Conservation (phyloP, 192 early-diverging fungal species). For the Jimgerdemannia lactiflua region DNA sequence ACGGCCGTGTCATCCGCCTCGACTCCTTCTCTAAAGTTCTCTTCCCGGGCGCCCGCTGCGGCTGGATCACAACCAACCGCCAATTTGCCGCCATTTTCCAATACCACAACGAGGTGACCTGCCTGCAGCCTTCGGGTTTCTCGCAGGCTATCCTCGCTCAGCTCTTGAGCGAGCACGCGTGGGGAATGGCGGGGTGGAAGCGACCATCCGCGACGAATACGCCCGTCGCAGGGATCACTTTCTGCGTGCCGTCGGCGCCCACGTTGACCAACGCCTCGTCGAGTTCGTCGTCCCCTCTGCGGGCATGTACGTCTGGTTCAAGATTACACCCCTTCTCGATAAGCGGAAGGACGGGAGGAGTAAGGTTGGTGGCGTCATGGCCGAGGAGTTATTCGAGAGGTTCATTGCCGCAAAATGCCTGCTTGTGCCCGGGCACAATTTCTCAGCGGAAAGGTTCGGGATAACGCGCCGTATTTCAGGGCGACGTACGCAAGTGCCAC, state of each 20-base stretch:
- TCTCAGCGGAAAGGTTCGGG: slow-evolving; percentile 43
- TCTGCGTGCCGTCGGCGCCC: slow-evolving; percentile 46
- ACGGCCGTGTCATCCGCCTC: slow-evolving; percentile 82
- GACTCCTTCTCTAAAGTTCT: slow-evolving; percentile 89
- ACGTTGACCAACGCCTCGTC: slow-evolving; percentile 47
- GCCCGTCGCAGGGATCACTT: slow-evolving; percentile 61
- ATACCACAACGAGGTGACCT: slow-evolving; percentile 74
- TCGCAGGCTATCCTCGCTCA: slow-evolving; percentile 68
- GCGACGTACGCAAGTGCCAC: slow-evolving; percentile 61
- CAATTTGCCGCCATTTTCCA: slow-evolving; percentile 70
- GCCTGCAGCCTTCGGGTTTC: slow-evolving; percentile 75
- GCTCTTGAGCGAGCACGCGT: slow-evolving; percentile 59
- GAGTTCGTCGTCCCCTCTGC: slow-evolving; percentile 50
- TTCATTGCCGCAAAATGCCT: slow-evolving; percentile 56
- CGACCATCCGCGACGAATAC: slow-evolving; percentile 70
- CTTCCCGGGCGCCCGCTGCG: slow-evolving; percentile 73
- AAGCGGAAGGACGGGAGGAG: too few species aligned
- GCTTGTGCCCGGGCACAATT: slow-evolving; percentile 59
- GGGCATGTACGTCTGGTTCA: slow-evolving; percentile 93
- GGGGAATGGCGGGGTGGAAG: slow-evolving; percentile 73
- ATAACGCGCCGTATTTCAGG: slow-evolving; percentile 51
- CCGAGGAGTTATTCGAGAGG: slow-evolving; percentile 52
- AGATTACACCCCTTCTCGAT: slow-evolving; percentile 38
- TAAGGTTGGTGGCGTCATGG: slow-evolving; percentile 33
- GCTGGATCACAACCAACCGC: slow-evolving; percentile 58